These are phyloP conservation scores for Puccinia brachypodii DNA, from an alignment of 1,284 basidiomycete species.

Conservation along the genomic window DNA sequence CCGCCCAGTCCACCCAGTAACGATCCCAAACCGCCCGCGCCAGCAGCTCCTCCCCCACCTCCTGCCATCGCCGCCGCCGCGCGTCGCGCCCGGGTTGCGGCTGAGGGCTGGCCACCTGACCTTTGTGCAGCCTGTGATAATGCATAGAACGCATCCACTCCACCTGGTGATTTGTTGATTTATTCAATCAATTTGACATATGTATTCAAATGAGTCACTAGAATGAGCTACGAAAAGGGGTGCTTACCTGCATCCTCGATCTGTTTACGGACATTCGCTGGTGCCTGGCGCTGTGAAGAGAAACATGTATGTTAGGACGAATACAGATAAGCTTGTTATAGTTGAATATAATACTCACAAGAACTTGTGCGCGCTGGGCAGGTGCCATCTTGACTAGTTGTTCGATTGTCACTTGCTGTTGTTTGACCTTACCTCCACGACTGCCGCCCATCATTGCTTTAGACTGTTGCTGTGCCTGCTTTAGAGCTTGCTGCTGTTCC, in stretches of 20 bases:
- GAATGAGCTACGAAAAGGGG: not conserved
- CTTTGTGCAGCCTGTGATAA: constrained; percentile 39
- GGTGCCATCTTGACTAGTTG: constrained; percentile 46
- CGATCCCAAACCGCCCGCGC: constrained; percentile 18
- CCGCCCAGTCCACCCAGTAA: constrained; percentile 13
- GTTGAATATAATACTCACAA: constrained; percentile 1
- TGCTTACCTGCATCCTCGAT: constrained; percentile 45
- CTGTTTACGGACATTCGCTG: constrained; percentile 40
- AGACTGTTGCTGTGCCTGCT: constrained; percentile 36
- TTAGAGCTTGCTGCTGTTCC: constrained; percentile 54
- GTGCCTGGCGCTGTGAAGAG: constrained; percentile 28
- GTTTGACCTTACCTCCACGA: constrained; percentile 30
- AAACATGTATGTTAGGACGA: not conserved
- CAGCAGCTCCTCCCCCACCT: constrained; percentile 12
- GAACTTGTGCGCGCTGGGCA: constrained; percentile 39
- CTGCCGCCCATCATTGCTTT: constrained; percentile 25
- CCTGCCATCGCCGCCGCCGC: constrained; percentile 28
- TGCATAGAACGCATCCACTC: constrained; percentile 46
- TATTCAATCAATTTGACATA: not conserved
- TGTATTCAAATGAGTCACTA: not conserved
- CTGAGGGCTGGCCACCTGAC: constrained; percentile 20
- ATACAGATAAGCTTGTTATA: not conserved
- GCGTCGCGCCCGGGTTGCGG: constrained; percentile 11
- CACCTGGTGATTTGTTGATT: constrained; percentile 12
- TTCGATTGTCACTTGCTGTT: constrained; percentile 45